These are phyloP conservation scores for Exophiala xenobiotica DNA, from an alignment of 2,329 filamentous ascomycete genomes.

Conservation along the genomic window DNA sequence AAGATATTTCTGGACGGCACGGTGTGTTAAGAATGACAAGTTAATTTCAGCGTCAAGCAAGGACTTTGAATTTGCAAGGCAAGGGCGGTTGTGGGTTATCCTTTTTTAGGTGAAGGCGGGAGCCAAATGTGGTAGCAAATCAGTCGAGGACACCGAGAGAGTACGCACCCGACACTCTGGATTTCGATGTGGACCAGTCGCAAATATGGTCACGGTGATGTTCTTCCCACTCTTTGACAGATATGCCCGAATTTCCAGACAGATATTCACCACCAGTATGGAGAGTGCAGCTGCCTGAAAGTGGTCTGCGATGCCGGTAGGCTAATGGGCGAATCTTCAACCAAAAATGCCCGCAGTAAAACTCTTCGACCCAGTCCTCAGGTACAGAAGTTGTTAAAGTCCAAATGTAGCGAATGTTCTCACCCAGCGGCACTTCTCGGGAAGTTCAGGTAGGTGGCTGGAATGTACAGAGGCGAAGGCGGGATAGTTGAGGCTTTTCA, in stretches of 20 bases:
- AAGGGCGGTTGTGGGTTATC: conserved; percentile 17
- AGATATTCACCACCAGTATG: neutral
- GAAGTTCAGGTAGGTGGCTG: neutral
- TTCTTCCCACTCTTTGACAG: neutral
- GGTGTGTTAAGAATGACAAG: conserved; percentile 4
- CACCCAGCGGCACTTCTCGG: neutral
- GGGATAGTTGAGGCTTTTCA: conserved; percentile 16
- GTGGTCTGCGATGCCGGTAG: neutral
- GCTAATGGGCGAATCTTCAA: no score
- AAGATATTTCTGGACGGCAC: neutral
- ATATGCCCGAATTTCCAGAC: neutral
- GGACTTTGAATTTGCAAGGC: conserved; percentile 17
- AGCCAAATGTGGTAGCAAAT: conserved; percentile 13
- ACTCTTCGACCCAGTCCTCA: neutral
- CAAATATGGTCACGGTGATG: neutral
- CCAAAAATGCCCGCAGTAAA: neutral
- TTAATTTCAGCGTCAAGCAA: conserved; percentile 16
- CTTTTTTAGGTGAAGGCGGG: conserved; percentile 1
- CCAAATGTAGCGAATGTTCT: conserved; percentile 1
- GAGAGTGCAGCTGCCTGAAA: neutral
- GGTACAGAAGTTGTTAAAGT: neutral
- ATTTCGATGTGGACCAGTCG: conserved; percentile 14
- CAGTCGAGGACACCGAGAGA: neutral
- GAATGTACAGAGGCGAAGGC: neutral
- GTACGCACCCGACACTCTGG: conserved; percentile 16